Evolutionary conservation across 2,329 filamentous ascomycete species (phyloP).

Genomic region (Chalaropsis thielavioides): DNA sequence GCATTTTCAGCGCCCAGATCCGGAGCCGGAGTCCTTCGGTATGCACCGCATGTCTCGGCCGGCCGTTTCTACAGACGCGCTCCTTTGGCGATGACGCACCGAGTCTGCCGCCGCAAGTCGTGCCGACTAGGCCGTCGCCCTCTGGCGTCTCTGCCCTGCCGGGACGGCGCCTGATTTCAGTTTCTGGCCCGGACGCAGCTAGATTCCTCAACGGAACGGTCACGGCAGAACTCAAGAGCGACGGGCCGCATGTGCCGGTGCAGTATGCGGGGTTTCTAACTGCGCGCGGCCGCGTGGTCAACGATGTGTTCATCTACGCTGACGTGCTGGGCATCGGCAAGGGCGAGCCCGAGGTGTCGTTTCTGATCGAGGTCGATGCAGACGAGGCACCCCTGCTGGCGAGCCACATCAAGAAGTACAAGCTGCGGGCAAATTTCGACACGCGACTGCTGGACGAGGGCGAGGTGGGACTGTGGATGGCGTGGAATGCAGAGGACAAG

Average conservation of each 20-base stretch:
- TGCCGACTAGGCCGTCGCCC: slow-evolving; percentile 26
- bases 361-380: slow-evolving; percentile 72
- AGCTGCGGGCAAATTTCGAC: slow-evolving; percentile 64
- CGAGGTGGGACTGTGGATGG: slow-evolving; percentile 56
- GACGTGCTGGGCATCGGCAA: slow-evolving; percentile 19
- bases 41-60: not conserved
- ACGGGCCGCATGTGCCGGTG: slow-evolving; percentile 31
- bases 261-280: slow-evolving; percentile 79
- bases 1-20: not conserved
- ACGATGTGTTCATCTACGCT: slow-evolving; percentile 84
- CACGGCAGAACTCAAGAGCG: slow-evolving; percentile 47
- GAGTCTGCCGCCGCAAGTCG: not conserved
- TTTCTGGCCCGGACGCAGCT: slow-evolving; percentile 64
- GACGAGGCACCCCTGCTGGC: slow-evolving; percentile 46
- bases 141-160: slow-evolving; percentile 42
- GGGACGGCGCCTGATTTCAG: slow-evolving; percentile 64
- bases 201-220: slow-evolving; percentile 81
- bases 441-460: slow-evolving; percentile 50
- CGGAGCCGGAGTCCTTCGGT: not conserved
- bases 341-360: slow-evolving; percentile 21
- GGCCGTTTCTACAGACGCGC: slow-evolving; percentile 22
- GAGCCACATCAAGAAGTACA: slow-evolving; percentile 70
- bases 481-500: slow-evolving; percentile 46
- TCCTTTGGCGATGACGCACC: slow-evolving; percentile 17
- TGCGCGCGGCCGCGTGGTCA: slow-evolving; percentile 66